Percentiles rank a stretch among this genome's conserved stretches.
Conservation (phyloP, 768 basidiomycete species). For the Rubroboletus satanas region DNA sequence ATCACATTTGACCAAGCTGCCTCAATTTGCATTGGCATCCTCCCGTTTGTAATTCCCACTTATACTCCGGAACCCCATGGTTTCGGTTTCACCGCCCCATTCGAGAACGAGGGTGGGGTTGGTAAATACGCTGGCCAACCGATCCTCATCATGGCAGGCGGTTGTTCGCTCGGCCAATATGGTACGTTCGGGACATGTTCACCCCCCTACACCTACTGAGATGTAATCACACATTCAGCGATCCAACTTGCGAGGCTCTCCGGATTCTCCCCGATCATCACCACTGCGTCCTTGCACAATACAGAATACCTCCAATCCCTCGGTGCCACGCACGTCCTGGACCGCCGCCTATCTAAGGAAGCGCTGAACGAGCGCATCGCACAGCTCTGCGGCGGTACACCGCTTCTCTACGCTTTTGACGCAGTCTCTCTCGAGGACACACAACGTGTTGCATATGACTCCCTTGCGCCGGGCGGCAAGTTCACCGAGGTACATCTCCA, state of each 20-base stretch:
- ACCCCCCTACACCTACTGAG: neutral
- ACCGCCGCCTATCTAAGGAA: slow-evolving; percentile 17
- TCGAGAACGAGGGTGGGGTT: slow-evolving; percentile 17
- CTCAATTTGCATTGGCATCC: slow-evolving; percentile 32
- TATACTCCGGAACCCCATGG: slow-evolving; percentile 23
- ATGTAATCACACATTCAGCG: neutral
- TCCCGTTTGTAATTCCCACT: slow-evolving; percentile 29
- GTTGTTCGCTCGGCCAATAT: slow-evolving; percentile 33
- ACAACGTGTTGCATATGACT: slow-evolving; percentile 27
- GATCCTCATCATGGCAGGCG: slow-evolving; percentile 33
- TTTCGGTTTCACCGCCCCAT: slow-evolving; percentile 22
- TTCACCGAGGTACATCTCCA: neutral
- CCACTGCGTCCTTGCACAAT: slow-evolving; percentile 35
- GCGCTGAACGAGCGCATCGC: neutral
- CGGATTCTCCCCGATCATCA: slow-evolving; percentile 32
- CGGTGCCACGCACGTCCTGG: slow-evolving; percentile 35
- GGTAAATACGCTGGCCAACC: slow-evolving; percentile 30
- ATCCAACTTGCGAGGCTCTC: slow-evolving; percentile 32
- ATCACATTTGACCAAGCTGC: slow-evolving; percentile 35
- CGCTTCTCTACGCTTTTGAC: slow-evolving; percentile 19
- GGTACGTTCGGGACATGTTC: slow-evolving; percentile 14
- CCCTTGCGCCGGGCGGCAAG: slow-evolving; percentile 29
- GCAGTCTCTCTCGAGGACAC: slow-evolving; percentile 31
- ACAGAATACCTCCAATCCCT: slow-evolving; percentile 25
- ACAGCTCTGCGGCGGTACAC: neutral